A percentile compares a stretch with the other conserved stretches of the same genome.
Conservation (phyloP, 2,329 filamentous ascomycete genomes). For the Torrubiella hemipterigena region DNA sequence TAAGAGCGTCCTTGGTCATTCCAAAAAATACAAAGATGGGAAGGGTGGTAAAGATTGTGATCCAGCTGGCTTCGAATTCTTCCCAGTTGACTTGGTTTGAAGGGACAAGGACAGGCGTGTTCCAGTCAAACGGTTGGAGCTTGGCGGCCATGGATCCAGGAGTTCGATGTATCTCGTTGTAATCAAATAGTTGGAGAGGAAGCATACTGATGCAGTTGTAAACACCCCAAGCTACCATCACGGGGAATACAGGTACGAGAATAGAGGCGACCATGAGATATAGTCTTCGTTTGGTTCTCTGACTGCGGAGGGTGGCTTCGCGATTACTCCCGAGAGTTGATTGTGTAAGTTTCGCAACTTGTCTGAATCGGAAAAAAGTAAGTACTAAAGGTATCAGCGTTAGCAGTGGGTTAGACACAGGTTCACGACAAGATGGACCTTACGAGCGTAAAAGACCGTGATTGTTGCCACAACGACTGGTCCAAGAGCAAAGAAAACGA, state of each 20-base stretch:
- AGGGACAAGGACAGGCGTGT: constrained; percentile 32
- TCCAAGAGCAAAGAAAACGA: constrained; percentile 35
- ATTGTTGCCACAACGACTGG: constrained; percentile 28
- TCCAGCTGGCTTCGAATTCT: constrained; percentile 34
- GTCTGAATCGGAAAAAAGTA: constrained; percentile 33
- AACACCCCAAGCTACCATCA: constrained; percentile 27
- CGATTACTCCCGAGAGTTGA: constrained; percentile 27
- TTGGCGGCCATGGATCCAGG: too few species aligned
- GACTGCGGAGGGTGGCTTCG: constrained; percentile 26
- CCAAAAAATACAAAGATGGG: constrained; percentile 44
- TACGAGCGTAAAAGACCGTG: constrained; percentile 36
- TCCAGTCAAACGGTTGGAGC: constrained; percentile 32
- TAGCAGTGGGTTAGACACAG: constrained; percentile 3
- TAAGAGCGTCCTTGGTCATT: constrained; percentile 39
- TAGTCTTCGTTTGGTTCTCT: constrained; percentile 37
- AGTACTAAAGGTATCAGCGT: constrained; percentile 22
- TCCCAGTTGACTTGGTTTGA: constrained; percentile 25
- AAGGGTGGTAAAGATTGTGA: constrained; percentile 32
- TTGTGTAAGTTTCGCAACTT: constrained; percentile 28
- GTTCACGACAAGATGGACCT: constrained; percentile 13
- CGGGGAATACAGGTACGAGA: constrained; percentile 37
- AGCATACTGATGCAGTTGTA: constrained; percentile 24
- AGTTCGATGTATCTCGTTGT: constrained; percentile 26
- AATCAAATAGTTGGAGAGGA: constrained; percentile 24
- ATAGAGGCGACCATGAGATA: constrained; percentile 44